These are phyloP conservation scores for Chionographis japonica DNA, from an alignment of 106 monocot genomes.

Conservation along the genomic window DNA sequence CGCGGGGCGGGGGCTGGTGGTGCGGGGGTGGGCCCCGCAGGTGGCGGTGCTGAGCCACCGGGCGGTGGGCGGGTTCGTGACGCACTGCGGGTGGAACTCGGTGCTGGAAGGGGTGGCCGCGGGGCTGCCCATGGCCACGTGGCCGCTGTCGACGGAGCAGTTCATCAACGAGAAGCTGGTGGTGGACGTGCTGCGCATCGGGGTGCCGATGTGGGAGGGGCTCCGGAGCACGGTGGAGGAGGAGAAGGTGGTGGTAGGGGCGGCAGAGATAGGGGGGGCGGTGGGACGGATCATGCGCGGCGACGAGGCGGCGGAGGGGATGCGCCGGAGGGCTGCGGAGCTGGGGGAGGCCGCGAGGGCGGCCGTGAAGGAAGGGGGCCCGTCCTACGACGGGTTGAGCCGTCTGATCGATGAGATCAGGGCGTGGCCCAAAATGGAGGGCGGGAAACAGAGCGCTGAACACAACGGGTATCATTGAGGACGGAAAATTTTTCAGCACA, in stretches of 20 bases:
- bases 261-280: background rate
- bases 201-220: background rate
- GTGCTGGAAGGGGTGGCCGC: conserved; percentile 34
- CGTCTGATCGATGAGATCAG: background rate
- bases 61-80: conserved; percentile 54
- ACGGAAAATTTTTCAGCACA: too few relatives aligned
- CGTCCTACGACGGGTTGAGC: background rate
- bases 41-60: conserved; percentile 33
- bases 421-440: too few relatives aligned
- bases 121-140: conserved; percentile 28
- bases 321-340: conserved; percentile 2
- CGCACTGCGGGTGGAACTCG: conserved; percentile 77
- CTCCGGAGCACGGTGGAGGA: background rate
- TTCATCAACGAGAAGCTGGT: conserved; percentile 25
- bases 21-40: conserved; percentile 59
- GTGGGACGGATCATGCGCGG: conserved; percentile 3
- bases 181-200: conserved; percentile 7
- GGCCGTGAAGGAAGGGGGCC: conserved; percentile 7
- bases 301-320: conserved; percentile 1
- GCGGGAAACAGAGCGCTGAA: too few relatives aligned
- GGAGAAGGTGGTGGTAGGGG: background rate
- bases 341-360: conserved; percentile 3
- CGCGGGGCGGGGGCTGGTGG: conserved; percentile 14
- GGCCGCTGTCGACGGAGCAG: conserved; percentile 26
- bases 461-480: too few relatives aligned